Conservation (phyloP, 2,329 filamentous ascomycete species). For the Paracorniculantispora psalliotae region DNA sequence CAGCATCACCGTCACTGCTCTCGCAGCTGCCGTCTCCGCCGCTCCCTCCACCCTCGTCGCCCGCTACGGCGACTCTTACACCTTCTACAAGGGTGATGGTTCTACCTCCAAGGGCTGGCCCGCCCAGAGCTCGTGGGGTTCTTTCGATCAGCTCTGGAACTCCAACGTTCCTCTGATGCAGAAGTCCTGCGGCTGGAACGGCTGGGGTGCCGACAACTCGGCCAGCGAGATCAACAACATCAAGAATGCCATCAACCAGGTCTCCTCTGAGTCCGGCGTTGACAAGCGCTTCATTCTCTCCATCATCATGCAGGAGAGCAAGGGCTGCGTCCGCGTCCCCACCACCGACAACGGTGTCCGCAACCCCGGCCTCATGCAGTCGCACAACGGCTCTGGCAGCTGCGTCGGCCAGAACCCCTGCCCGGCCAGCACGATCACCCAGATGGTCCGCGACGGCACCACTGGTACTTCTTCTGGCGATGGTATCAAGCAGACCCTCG, state of each 20-base stretch:
- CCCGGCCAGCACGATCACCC: slow-evolving; percentile 1
- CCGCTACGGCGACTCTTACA: slow-evolving; percentile 18
- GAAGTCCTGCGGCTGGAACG: slow-evolving; percentile 15
- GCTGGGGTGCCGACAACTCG: slow-evolving; percentile 13
- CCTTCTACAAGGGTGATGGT: slow-evolving; percentile 20
- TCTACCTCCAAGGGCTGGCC: slow-evolving; percentile 21
- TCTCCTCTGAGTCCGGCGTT: not conserved
- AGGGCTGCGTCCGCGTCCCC: slow-evolving; percentile 12
- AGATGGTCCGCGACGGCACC: slow-evolving; percentile 10
- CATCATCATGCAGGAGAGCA: slow-evolving; percentile 28
- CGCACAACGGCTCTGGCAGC: slow-evolving; percentile 5
- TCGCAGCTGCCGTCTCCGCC: slow-evolving; percentile 11
- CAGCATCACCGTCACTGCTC: slow-evolving; percentile 3
- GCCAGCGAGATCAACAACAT: slow-evolving; percentile 3
- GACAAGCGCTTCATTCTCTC: slow-evolving; percentile 20
- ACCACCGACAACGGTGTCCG: slow-evolving; percentile 11
- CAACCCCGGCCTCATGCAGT: slow-evolving; percentile 13
- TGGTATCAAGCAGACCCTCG: slow-evolving; percentile 3
- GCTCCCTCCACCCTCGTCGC: slow-evolving; percentile 11
- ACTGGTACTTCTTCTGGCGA: slow-evolving; percentile 1
- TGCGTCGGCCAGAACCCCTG: slow-evolving; percentile 9
- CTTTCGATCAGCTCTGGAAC: slow-evolving; percentile 18
- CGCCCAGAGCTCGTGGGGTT: slow-evolving; percentile 16
- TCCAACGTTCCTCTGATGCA: slow-evolving; percentile 17
- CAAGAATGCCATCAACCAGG: slow-evolving; percentile 3